phyloP scores from a whole-genome alignment of 192 early-diverging fungal species.

The Gaertneriomyces semiglobifer region DNA sequence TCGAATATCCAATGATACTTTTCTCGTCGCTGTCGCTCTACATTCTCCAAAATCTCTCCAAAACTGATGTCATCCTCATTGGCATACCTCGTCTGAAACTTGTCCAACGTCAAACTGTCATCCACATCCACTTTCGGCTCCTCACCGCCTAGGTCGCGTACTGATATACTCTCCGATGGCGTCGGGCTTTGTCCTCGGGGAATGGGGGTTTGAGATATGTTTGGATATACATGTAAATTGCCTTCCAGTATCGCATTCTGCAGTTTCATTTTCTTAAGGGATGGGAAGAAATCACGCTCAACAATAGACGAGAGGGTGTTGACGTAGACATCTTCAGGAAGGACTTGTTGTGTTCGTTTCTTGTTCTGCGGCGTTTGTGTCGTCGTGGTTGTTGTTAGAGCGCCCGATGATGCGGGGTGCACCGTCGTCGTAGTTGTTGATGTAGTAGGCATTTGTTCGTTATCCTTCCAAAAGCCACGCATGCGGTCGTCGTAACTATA shows the following conservation, averaged over 20 bases:
- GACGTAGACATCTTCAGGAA: constrained; percentile 80
- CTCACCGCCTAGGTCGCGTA: constrained; percentile 19
- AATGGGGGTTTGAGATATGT: too few species aligned
- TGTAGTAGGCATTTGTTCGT: too few species aligned
- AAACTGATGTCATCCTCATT: constrained; percentile 84
- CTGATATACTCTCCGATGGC: background rate
- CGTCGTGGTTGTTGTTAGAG: too few species aligned
- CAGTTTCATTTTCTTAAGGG: constrained; percentile 56
- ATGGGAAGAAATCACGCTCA: constrained; percentile 79
- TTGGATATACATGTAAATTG: too few species aligned
- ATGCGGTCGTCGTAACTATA: too few species aligned
- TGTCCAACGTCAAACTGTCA: constrained; percentile 46
- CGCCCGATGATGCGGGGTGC: too few species aligned
- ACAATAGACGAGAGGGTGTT: constrained; percentile 72
- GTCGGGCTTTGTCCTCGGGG: too few species aligned
- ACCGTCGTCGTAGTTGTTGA: too few species aligned
- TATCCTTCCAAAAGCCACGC: too few species aligned
- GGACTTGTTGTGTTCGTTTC: constrained; percentile 34
- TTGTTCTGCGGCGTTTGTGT: background rate
- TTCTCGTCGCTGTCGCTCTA: constrained; percentile 54
- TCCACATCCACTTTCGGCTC: background rate
- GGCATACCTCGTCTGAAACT: constrained; percentile 70
- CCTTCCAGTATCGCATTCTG: constrained; percentile 59
- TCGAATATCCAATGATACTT: constrained; percentile 69
- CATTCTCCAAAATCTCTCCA: constrained; percentile 54